Evolutionary conservation across 2,329 filamentous ascomycete species (phyloP).

Genomic region (Colletotrichum sp.): DNA sequence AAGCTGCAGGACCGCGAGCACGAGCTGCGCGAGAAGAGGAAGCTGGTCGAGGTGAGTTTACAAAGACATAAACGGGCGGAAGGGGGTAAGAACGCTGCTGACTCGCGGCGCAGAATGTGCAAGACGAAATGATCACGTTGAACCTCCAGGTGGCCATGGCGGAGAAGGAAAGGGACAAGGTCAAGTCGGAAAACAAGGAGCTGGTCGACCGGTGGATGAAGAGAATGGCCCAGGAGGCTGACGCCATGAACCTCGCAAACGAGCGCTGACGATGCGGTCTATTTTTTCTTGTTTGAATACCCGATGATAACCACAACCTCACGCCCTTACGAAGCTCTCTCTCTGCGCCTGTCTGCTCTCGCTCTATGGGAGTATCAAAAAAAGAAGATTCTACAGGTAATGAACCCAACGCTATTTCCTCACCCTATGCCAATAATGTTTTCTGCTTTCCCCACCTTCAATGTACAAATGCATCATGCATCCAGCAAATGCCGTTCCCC

Average conservation of each 20-base stretch:
- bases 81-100: too few species aligned
- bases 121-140: slow-evolving; percentile 90
- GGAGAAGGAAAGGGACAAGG: slow-evolving; percentile 74
- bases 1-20: slow-evolving; percentile 83
- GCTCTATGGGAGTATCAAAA: slow-evolving; percentile 20
- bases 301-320: background rate
- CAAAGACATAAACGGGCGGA: too few species aligned
- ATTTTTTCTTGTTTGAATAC: background rate
- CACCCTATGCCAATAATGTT: slow-evolving; percentile 8
- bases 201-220: slow-evolving; percentile 92
- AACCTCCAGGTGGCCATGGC: slow-evolving; percentile 88
- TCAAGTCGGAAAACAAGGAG: slow-evolving; percentile 85
- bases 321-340: background rate
- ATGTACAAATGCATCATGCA: background rate
- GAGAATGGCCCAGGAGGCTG: slow-evolving; percentile 83
- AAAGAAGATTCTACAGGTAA: slow-evolving; percentile 19
- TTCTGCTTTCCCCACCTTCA: background rate
- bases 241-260: slow-evolving; percentile 79
- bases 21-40: slow-evolving; percentile 83
- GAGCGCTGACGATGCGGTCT: slow-evolving; percentile 37
- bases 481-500: background rate
- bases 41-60: slow-evolving; percentile 78
- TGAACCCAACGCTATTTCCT: slow-evolving; percentile 16
- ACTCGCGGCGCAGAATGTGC: slow-evolving; percentile 65
- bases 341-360: background rate